Conservation (phyloP, 2,329 filamentous ascomycete genomes). For the Plenodomus lindquistii region DNA sequence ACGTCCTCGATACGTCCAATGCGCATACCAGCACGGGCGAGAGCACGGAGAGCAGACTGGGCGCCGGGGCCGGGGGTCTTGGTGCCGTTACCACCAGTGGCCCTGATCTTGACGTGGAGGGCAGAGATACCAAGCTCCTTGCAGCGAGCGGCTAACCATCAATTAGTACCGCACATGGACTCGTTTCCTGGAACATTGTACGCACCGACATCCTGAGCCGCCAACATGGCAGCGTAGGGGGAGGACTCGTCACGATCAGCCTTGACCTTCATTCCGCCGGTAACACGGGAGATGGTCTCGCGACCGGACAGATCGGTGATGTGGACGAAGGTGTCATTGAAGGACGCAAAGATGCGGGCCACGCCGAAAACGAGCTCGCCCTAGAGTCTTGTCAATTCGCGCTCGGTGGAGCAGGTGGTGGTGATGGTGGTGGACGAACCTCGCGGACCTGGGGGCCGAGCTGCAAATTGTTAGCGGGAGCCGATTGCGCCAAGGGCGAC, state of each 20-base stretch:
- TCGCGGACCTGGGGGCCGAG: constrained; percentile 96
- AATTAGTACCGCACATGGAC: constrained; percentile 45
- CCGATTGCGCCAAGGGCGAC: neutral
- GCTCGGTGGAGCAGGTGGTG: constrained; percentile 6
- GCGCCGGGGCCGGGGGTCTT: constrained; percentile 99
- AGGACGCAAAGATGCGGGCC: constrained; percentile 94
- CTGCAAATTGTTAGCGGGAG: constrained; percentile 1
- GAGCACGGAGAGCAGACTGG: constrained; percentile 97
- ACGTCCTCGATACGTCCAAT: constrained; percentile 99
- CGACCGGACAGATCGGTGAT: constrained; percentile 98
- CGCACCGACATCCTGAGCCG: constrained; percentile 77
- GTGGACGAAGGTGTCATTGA: constrained; percentile 74
- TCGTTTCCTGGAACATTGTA: constrained; percentile 4
- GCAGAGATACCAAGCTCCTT: constrained; percentile 87
- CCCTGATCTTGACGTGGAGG: constrained; percentile 99
- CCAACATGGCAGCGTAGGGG: constrained; percentile 99
- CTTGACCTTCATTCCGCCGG: constrained; percentile 99
- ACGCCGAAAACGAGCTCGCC: constrained; percentile 98
- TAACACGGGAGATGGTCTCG: constrained; percentile 99
- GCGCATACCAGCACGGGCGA: constrained; percentile 99
- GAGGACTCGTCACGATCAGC: constrained; percentile 95
- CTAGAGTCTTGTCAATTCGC: constrained; percentile 45
- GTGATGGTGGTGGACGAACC: constrained; percentile 50
- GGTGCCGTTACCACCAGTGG: constrained; percentile 99
- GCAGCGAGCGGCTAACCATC: constrained; percentile 73